Evolutionary conservation across 495 filamentous ascomycete species (phyloP).

Genomic region (Parathielavia hyrcaniae): DNA sequence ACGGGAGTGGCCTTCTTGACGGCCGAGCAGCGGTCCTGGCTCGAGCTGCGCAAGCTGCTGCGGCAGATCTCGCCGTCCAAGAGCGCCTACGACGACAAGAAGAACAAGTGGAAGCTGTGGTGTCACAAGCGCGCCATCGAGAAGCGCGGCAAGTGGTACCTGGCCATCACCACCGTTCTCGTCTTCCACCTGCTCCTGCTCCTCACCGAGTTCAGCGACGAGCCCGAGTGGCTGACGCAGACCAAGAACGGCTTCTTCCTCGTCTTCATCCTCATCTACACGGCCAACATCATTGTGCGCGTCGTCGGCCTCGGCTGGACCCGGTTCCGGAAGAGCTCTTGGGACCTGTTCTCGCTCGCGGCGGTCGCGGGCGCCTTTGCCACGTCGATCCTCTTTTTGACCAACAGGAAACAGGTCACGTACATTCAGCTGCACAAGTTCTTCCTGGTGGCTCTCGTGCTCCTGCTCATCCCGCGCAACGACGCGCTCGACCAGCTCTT

Average conservation of each 20-base stretch:
- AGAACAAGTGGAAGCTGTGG: slow-evolving; percentile 76
- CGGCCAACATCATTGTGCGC: slow-evolving; percentile 76
- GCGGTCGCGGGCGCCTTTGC: slow-evolving; percentile 78
- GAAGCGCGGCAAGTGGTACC: slow-evolving; percentile 91
- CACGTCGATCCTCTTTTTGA: slow-evolving; percentile 63
- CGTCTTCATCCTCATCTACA: slow-evolving; percentile 76
- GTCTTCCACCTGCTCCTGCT: slow-evolving; percentile 78
- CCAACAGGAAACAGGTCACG: slow-evolving; percentile 47
- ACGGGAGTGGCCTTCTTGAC: slow-evolving; percentile 96
- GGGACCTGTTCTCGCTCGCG: slow-evolving; percentile 86
- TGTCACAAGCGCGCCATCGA: slow-evolving; percentile 91
- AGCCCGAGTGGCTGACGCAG: slow-evolving; percentile 57
- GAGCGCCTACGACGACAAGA: slow-evolving; percentile 66
- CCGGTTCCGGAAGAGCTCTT: slow-evolving; percentile 85
- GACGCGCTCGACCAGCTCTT: slow-evolving; percentile 98
- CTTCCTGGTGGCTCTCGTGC: slow-evolving; percentile 82
- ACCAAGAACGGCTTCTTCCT: slow-evolving; percentile 75
- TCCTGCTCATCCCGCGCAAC: slow-evolving; percentile 92
- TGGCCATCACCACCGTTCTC: slow-evolving; percentile 67
- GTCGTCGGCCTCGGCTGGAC: slow-evolving; percentile 87
- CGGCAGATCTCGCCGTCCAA: slow-evolving; percentile 92
- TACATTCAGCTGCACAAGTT: slow-evolving; percentile 83
- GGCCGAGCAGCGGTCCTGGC: slow-evolving; percentile 93
- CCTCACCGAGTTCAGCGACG: slow-evolving; percentile 77
- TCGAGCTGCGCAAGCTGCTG: slow-evolving; percentile 88